Conservation (phyloP, 73 alveolate species). For the Tetrahymena borealis region DNA sequence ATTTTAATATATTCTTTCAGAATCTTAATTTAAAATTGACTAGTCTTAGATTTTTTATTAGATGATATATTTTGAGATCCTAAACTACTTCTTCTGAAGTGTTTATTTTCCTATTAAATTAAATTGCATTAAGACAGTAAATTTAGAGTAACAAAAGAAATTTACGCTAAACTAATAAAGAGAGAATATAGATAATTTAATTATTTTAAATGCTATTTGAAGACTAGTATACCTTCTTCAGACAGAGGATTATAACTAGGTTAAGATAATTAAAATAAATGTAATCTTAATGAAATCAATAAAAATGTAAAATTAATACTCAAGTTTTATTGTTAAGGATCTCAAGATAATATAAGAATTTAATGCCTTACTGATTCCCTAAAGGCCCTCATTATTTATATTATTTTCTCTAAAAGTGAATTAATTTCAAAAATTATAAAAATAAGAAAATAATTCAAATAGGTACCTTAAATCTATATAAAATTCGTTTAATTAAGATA, state of each 20-base stretch:
- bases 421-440: not conserved
- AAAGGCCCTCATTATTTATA: not conserved
- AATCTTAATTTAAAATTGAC: too few species aligned
- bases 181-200: not conserved
- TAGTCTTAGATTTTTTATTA: too few species aligned
- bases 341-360: not conserved
- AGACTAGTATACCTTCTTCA: not conserved
- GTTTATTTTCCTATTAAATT: not conserved
- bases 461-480: not conserved
- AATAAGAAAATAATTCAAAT: not conserved
- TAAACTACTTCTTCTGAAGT: not conserved
- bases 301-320: not conserved
- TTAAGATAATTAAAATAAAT: not conserved
- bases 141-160: not conserved
- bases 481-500: not conserved
- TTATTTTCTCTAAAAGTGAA: not conserved
- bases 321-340: not conserved
- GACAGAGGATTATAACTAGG: not conserved
- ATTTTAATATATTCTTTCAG: too few species aligned
- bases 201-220: not conserved
- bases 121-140: not conserved
- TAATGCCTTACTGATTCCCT: not conserved
- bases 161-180: not conserved
- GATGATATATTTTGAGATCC: not conserved
- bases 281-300: not conserved